Evolutionary conservation across 2,329 filamentous ascomycete genomes (phyloP).

Genomic region (Beauveria bassiana): DNA sequence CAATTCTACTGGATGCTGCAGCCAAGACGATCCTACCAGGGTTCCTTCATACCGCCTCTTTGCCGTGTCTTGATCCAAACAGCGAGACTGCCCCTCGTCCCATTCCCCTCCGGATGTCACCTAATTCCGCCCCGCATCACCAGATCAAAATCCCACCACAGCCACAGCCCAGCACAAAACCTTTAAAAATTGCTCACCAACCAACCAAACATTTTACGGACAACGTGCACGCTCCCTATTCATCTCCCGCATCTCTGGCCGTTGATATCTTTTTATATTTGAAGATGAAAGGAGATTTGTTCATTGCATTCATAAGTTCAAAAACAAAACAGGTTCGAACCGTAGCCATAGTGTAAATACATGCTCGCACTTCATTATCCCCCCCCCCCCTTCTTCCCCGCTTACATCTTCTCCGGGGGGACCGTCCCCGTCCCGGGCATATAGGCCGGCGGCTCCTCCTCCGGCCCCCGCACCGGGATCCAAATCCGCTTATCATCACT

Average conservation of each 20-base stretch:
- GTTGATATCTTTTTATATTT: not conserved
- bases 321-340: not conserved
- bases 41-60: not conserved
- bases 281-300: not conserved
- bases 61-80: not conserved
- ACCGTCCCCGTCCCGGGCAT: not conserved
- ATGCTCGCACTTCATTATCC: not conserved
- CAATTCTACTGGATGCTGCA: not conserved
- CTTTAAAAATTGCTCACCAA: too few relatives aligned
- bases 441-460: slow-evolving; percentile 2
- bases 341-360: not conserved
- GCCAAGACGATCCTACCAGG: not conserved
- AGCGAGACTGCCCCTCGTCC: too few relatives aligned
- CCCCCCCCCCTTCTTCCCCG: not conserved
- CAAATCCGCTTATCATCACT: not conserved
- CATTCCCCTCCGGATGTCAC: not conserved
- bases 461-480: not conserved
- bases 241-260: too few relatives aligned
- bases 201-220: too few relatives aligned
- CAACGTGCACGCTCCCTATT: too few relatives aligned
- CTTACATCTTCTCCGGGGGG: slow-evolving; percentile 1
- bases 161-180: too few relatives aligned
- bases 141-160: too few relatives aligned
- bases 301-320: not conserved
- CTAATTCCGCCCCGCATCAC: too few relatives aligned